Evolutionary conservation across 176 grass and related monocot species (phyloP).

Genomic region (Carex littledalei): DNA sequence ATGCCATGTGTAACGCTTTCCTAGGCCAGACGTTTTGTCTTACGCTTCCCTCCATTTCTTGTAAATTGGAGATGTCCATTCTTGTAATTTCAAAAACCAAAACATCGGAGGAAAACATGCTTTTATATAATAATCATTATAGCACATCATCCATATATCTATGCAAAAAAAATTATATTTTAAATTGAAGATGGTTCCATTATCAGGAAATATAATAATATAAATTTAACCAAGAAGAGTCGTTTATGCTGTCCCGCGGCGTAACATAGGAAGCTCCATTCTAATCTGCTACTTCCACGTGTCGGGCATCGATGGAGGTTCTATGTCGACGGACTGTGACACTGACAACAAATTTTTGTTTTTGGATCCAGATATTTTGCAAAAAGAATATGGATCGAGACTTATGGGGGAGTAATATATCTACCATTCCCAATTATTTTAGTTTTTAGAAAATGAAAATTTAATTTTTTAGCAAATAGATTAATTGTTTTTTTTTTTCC

Average conservation of each 20-base stretch:
- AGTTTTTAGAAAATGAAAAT: too few species aligned
- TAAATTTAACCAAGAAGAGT: background rate
- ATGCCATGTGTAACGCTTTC: slow-evolving; percentile 10
- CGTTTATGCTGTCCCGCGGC: background rate
- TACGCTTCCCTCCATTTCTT: background rate
- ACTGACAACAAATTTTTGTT: background rate
- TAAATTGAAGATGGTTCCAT: background rate
- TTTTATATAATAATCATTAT: too few species aligned
- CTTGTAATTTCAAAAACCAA: too few species aligned
- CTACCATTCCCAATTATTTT: too few species aligned
- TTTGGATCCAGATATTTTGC: background rate
- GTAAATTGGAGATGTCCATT: background rate
- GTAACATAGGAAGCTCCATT: background rate
- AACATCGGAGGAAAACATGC: too few species aligned
- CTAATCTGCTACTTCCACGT: background rate
- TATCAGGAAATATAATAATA: background rate
- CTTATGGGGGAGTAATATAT: too few species aligned
- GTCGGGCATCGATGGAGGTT: background rate
- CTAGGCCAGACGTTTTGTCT: background rate
- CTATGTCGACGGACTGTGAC: background rate
- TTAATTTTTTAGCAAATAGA: too few species aligned
- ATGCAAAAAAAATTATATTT: background rate
- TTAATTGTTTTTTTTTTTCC: too few species aligned
- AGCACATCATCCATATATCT: background rate
- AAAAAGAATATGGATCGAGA: background rate